Conservation (phyloP, 768 basidiomycete genomes). For the Boletus vermiculosoides region DNA sequence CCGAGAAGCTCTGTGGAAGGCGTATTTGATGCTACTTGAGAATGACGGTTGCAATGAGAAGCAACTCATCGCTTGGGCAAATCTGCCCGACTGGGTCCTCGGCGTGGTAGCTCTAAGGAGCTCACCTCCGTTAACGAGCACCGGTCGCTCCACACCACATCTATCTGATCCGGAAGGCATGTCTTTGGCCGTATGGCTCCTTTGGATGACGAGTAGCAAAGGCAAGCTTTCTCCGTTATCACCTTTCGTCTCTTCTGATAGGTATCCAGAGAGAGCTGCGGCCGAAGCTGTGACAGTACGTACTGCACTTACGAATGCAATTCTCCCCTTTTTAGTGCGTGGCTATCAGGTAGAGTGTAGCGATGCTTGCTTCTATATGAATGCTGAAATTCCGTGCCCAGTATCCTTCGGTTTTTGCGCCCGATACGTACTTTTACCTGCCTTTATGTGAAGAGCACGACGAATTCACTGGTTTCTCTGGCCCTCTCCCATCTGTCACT, state of each 20-base stretch:
- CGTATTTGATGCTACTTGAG: constrained; percentile 54
- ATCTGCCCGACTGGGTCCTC: constrained; percentile 29
- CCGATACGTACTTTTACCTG: constrained; percentile 44
- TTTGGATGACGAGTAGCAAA: constrained; percentile 45
- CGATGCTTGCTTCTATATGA: not conserved
- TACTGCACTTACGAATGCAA: constrained; percentile 28
- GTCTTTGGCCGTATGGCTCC: constrained; percentile 44
- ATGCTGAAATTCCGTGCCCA: constrained; percentile 20
- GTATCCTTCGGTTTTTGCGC: constrained; percentile 44
- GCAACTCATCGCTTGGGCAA: constrained; percentile 45
- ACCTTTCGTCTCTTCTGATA: constrained; percentile 12
- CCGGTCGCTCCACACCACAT: constrained; percentile 18
- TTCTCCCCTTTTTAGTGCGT: constrained; percentile 41
- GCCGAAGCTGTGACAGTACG: constrained; percentile 31
- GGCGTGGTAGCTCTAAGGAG: constrained; percentile 15
- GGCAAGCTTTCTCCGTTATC: constrained; percentile 28
- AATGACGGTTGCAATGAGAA: constrained; percentile 46
- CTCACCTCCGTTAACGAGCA: not conserved
- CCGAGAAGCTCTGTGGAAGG: constrained; percentile 51
- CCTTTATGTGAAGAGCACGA: constrained; percentile 36
- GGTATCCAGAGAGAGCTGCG: constrained; percentile 32
- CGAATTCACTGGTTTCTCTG: constrained; percentile 26
- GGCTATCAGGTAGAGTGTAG: constrained; percentile 39
- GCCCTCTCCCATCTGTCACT: constrained; percentile 32
- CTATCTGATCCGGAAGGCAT: constrained; percentile 34